Evolutionary conservation across 2,329 filamentous ascomycete genomes (phyloP).

Genomic region (Pyricularia grisea): DNA sequence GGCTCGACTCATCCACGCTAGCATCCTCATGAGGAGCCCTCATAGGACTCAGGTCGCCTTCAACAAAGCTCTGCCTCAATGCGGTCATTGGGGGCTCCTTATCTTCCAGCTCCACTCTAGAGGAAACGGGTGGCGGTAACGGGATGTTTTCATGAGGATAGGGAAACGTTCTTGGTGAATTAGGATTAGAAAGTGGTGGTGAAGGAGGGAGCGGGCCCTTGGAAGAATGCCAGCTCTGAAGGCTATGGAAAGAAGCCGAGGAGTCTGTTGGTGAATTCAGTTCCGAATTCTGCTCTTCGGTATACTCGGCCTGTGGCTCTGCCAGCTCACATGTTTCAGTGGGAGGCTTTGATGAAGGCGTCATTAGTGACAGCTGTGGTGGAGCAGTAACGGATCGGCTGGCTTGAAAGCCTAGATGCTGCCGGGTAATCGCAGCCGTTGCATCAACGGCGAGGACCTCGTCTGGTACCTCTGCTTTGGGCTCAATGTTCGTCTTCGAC

Average conservation of each 20-base stretch:
- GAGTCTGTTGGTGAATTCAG: slow-evolving; percentile 33
- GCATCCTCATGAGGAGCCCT: neutral
- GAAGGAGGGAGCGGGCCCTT: slow-evolving; percentile 33
- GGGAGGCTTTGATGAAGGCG: slow-evolving; percentile 26
- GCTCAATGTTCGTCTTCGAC: neutral
- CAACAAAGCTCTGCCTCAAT: neutral
- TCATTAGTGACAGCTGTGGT: slow-evolving; percentile 28
- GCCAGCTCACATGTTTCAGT: slow-evolving; percentile 10
- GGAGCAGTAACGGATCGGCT: slow-evolving; percentile 12
- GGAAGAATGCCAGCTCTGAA: slow-evolving; percentile 41
- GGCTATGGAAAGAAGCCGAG: slow-evolving; percentile 45
- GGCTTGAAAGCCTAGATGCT: slow-evolving; percentile 6
- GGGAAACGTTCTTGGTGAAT: slow-evolving; percentile 26
- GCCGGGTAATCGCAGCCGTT: neutral
- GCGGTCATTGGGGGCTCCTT: neutral
- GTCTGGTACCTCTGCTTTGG: neutral
- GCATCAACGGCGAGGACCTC: neutral
- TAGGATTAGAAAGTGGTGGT: slow-evolving; percentile 29
- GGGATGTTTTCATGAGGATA: slow-evolving; percentile 30
- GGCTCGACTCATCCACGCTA: neutral
- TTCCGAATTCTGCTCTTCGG: slow-evolving; percentile 13
- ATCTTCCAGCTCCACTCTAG: neutral
- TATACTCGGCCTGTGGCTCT: slow-evolving; percentile 11
- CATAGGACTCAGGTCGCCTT: neutral
- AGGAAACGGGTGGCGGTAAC: slow-evolving; percentile 12